Evolutionary conservation across 2,329 filamentous ascomycete species (phyloP), one percentile per base, ranked within the genome.

Genomic region (Aureobasidium pullulans): DNA sequence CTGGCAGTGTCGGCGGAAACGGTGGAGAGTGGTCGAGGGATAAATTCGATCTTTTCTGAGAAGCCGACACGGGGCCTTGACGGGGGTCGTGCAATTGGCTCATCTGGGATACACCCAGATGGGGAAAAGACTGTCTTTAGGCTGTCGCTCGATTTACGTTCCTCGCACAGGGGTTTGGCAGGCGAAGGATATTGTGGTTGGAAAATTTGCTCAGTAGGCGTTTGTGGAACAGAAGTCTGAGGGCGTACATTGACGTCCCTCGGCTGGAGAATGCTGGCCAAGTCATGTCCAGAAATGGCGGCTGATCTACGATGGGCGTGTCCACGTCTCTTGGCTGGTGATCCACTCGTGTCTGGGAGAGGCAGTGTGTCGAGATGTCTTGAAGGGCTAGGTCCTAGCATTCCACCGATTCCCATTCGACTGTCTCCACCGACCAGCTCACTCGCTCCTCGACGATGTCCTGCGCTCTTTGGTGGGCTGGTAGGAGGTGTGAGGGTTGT

Each of bases 1-100:
- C 86, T 91, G 47, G 90, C 87, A 0, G 89, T 90, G 70, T 94
- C 90, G 19, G 86, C 92, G 1, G 90, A 96, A 13, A 95, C 85
- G 19, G 92, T 78, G 1, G 92, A 96, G 16, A 95, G 75, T 0
- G 92, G 91, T 10, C 90, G 83, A 5, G 88, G 88, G 66, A 92
- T 92, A 63, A 88, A 91, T 71, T 95, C 89, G 31, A 95, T 79
- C 10, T 84, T 88, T 63, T 95, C 90, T 1, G 89, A 90, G 68
- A 96, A 96, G 0, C 88, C 89, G 47, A 96, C 90, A 11, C 88
- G 80, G 43, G 85, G 81, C 61, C 85, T 82, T 4, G 80, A 79
- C 72, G 68, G 70, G 47, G 72, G 72, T 62, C 71, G 70, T 60
- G 54, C 69, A n/a, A 46, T 28, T 2, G 32, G 16, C 42, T 54